Percentiles rank a stretch among this genome's conserved stretches.
Evolutionary conservation across 164 flowering plant genomes (phyloP).

Genomic region (Chimonanthus salicifolius): DNA sequence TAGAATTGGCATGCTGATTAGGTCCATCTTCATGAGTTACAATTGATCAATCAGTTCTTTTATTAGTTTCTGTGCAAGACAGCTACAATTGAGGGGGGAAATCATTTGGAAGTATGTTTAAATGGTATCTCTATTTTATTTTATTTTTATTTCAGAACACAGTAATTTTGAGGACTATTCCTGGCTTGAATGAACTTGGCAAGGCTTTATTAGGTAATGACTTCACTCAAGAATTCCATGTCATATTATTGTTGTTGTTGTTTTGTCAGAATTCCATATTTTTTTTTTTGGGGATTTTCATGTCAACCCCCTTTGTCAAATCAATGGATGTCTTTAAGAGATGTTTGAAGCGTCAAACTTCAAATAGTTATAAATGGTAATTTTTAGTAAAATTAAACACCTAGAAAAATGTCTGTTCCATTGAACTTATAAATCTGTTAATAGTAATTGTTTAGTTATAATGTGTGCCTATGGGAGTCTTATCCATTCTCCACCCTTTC

Average conservation of each 20-base stretch:
- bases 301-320: neutral
- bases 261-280: neutral
- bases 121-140: neutral
- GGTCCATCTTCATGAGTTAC: neutral
- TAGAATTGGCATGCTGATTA: neutral
- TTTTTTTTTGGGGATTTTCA: neutral
- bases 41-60: neutral
- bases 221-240: neutral
- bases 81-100: neutral
- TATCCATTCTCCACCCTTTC: neutral
- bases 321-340: neutral
- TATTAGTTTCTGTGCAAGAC: neutral
- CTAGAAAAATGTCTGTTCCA: neutral
- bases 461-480: neutral
- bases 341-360: no score
- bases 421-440: neutral
- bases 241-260: neutral
- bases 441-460: neutral
- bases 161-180: constrained; percentile 28
- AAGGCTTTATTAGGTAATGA: constrained; percentile 28
- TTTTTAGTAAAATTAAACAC: neutral
- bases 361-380: no score
- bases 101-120: no score
- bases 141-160: constrained; percentile 21
- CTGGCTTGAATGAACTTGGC: constrained; percentile 29